Percentiles rank a stretch among this genome's conserved stretches.
phyloP scores from a whole-genome alignment of 2,329 filamentous ascomycete species.

The Pestalotiopsis sp. region DNA sequence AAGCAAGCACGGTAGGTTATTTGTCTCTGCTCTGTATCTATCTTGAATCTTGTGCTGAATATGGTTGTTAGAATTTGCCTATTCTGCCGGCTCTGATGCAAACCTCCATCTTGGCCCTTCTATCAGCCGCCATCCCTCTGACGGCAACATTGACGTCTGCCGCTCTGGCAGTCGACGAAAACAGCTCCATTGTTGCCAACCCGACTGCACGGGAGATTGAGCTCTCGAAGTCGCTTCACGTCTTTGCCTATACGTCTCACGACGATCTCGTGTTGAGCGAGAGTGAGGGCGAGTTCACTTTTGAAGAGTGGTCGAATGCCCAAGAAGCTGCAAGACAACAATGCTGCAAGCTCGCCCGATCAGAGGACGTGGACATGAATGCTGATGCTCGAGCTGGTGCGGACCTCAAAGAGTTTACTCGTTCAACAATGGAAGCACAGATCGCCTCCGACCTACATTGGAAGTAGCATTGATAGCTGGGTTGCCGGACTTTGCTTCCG shows the following conservation, averaged over 20 bases:
- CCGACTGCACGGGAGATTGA: constrained; percentile 67
- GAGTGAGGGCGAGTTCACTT: constrained; percentile 78
- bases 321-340: constrained; percentile 65
- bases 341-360: constrained; percentile 56
- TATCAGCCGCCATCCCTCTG: constrained; percentile 83
- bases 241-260: constrained; percentile 78
- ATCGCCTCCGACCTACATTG: constrained; percentile 50
- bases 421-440: constrained; percentile 59
- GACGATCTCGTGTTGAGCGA: constrained; percentile 76
- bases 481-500: not conserved
- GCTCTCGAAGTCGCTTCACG: constrained; percentile 73
- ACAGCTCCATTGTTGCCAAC: constrained; percentile 52
- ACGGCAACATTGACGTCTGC: constrained; percentile 71
- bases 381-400: constrained; percentile 47
- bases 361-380: constrained; percentile 46
- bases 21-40: not conserved
- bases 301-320: constrained; percentile 75
- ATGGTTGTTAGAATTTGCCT: constrained; percentile 66
- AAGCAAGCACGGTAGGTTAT: constrained; percentile 62
- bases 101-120: constrained; percentile 74
- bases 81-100: constrained; percentile 84
- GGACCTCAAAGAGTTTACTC: constrained; percentile 62
- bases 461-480: constrained; percentile 45
- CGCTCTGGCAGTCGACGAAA: constrained; percentile 59
- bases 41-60: not conserved